Evolutionary conservation across 495 filamentous ascomycete species (phyloP), one percentile per base, ranked within the genome.

Genomic region (Penicillium parvum): DNA sequence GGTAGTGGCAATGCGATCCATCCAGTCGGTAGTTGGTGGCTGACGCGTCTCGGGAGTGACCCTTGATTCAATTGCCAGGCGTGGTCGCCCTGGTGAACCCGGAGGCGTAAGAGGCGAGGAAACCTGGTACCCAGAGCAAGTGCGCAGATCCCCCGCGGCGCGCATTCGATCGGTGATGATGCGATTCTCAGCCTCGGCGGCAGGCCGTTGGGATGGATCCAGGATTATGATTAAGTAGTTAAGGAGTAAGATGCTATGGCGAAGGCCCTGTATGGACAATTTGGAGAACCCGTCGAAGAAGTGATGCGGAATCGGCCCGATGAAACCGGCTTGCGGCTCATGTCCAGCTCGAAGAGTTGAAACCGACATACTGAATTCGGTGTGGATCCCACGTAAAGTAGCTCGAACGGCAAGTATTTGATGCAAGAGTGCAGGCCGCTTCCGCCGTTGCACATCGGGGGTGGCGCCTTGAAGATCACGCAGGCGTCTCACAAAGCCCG

Each of bases 261-360:
- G 52, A 15, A 61, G 39, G 4, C 61, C 61, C n/a, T 52, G 53
- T 10, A 54, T 39, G 17, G 53, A 53, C 14, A 55, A 45, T 0
- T 45, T 43, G 1, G 61, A 50, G 40, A 53, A 62, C 5, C 52
- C 50, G 20, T 65, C 58, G 10, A 61, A 53, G 49, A 61, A 58
- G 27, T 50, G 38, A 26, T 60, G 32, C 1, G 61, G 56, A 7
- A 55, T 37, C 1, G 61, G 61, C 3, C 56, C 58, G 29, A 65
- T 54, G 36, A 65, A 62, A 36, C 32, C 42, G 16, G 37, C 27
- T 5, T 32, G 15, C 2, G 40, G 21, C 17, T 45, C 51, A 34
- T 53, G 49, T 23, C 55, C 59, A 7, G 59, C 46, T 1, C 58
- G 51, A 2, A 52, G 36, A 33, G 56, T 55, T 7, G 57, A 57